Base-by-base conservation (phyloP, 2,329 filamentous ascomycete genomes). In the Akanthomyces lecanii region DNA sequence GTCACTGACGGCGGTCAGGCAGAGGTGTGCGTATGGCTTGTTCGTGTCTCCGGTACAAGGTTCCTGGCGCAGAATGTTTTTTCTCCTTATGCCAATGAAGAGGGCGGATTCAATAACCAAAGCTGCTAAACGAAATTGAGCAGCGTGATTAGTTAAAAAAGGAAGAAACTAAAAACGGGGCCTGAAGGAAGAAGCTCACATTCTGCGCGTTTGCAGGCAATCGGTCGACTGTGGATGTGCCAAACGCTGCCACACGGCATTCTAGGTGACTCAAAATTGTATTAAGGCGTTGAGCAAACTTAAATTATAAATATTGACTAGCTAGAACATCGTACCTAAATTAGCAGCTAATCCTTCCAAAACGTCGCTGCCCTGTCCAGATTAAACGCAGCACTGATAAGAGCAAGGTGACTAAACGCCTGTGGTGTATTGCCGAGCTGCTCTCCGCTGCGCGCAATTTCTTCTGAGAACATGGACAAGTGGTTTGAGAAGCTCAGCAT, bases 341-440 rank as follows among this genome's bases (percentile, higher is more conserved):
- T 21, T 1, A 10, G 5, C 5, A 16, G 21, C 12, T 40, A 50
- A 45, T 59, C 16, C 30, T 59, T 59, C 56, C 45, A 59, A 18
- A 16, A 16, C 4, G 44, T 44, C 21, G 45, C 56, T 28, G 56
- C 56, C 16, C 56, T 59, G 33, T 89, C 86, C 59, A 92, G 74
- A 74, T 92, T 92, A 72, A 92, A 91, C 1, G 89, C 89, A 1
- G 89, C 89, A 71, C 87, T 91, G 69, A 92, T 85, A 70, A 91
- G 81, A 2, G 89, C 88, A 65, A 93, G 75, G 71, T 93, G 89
- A 67, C 87, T 90, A 68, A 92, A 92, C 0, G 90, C 89, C 75
- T 92, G 89, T 0, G 90, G 89, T 18, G 89, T 92, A 70, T 92
- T 92, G 1, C 90, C 90, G 64, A 92, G 79, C 76, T 92, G 89